Conservation (phyloP, 352 stramenopile species). For the Globisporangium heterothallicum region DNA sequence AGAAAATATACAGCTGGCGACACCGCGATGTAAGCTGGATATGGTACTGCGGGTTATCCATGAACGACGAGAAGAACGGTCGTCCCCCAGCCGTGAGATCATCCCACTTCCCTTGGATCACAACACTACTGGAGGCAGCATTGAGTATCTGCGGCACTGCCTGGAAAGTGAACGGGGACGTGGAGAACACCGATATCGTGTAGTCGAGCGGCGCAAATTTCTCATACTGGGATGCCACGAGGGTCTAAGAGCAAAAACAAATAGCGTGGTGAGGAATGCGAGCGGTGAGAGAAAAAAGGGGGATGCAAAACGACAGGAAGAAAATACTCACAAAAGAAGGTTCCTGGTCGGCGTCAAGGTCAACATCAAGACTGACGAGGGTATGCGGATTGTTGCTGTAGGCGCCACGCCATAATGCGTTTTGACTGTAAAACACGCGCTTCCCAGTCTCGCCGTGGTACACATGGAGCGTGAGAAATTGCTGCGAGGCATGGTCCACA, state of each 20-base stretch:
- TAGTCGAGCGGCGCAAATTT: conserved; percentile 88
- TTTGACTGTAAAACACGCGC: conserved; percentile 82
- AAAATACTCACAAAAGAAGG: conserved; percentile 50
- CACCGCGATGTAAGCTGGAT: conserved; percentile 29
- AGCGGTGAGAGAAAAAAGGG: neutral
- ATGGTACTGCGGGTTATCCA: conserved; percentile 79
- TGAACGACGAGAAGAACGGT: conserved; percentile 71
- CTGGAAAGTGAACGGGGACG: conserved; percentile 58
- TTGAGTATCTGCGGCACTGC: conserved; percentile 41
- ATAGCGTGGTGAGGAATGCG: neutral
- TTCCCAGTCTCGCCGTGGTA: conserved; percentile 60
- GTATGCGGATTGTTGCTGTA: conserved; percentile 93
- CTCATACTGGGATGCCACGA: conserved; percentile 91
- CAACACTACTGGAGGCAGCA: conserved; percentile 27
- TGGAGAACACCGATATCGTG: conserved; percentile 84
- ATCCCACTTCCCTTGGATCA: conserved; percentile 45
- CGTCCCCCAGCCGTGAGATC: conserved; percentile 41
- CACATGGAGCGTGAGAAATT: conserved; percentile 90
- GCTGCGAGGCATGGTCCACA: conserved; percentile 38
- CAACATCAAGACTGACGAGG: conserved; percentile 82
- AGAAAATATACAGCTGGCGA: conserved; percentile 47
- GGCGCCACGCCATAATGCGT: conserved; percentile 69
- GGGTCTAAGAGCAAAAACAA: conserved; percentile 36
- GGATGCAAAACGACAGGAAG: neutral
- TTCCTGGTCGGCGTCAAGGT: conserved; percentile 38